Base-by-base conservation (phyloP, 305 asterid genomes). In the Solanum hybrid region DNA sequence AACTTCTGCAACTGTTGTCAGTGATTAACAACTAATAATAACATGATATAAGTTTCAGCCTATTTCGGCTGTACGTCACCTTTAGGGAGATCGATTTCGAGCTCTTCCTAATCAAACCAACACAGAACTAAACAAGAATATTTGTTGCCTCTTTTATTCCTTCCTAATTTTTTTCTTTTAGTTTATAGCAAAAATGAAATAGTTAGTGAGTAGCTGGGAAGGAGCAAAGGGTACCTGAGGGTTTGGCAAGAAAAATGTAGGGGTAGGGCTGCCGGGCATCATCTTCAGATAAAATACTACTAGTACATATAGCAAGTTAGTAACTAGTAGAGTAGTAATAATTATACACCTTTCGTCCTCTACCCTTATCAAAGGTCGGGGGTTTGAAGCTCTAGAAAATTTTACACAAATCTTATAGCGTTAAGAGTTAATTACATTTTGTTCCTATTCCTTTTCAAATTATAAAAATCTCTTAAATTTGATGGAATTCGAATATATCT, bases 401-500 rank as follows among this genome's bases (percentile, higher is more conserved):
- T 42, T 42, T 1, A 4, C 6, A 12, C 1, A 12, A 12, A 42
- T 42, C 56, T 12, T 5, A 42, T 42, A 42, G 2, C 0, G 56
- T 12, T 42, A 42, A 42, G 17, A 42, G 56, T 12, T 42, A 12
- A 42, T 12, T 42, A 42, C 56, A 42, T 42, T 3, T 1, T 37
- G 12, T 42, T 6, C 0, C 6, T 42, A 42, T 6, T 12, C 0
- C 13, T 42, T 42, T 42, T 0, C 17, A 42, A 42, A 42, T 42
- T 42, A 42, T 6, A 42, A 42, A 42, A 42, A 1, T 12, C 1
- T 6, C 1, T 13, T 42, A 42, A 12, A 42, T 13, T 0, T 12
- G 56, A 51, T 15, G 64, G 1, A 15, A 51, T 51, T 1, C 0
- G 0, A 0, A 5, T 51, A 51, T 0, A 51, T 51, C 3, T 0